phyloP scores from a whole-genome alignment of 2,329 filamentous ascomycete genomes.

The Fusarium sp. region DNA sequence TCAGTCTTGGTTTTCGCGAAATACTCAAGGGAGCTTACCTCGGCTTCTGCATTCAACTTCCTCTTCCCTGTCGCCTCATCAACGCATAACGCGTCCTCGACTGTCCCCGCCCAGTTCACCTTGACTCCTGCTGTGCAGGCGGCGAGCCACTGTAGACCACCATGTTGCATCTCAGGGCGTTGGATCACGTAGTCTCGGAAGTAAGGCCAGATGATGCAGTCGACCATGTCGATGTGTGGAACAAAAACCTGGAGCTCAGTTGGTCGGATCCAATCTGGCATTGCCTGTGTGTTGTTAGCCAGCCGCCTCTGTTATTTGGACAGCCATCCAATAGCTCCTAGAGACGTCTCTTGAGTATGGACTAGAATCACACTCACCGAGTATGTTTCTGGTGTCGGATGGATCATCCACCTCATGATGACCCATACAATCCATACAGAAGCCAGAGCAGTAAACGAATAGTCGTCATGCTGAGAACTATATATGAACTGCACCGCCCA shows the following conservation, averaged over 20 bases:
- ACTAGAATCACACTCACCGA: not conserved
- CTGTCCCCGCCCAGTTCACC: not conserved
- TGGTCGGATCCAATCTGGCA: slow-evolving; percentile 21
- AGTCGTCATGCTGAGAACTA: slow-evolving; percentile 6
- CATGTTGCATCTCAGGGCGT: slow-evolving; percentile 18
- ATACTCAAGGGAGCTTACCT: not conserved
- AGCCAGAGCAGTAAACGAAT: slow-evolving; percentile 21
- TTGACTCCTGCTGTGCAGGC: slow-evolving; percentile 8
- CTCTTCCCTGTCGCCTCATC: not conserved
- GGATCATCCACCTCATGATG: slow-evolving; percentile 21
- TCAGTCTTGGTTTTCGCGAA: not conserved
- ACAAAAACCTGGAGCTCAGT: slow-evolving; percentile 22
- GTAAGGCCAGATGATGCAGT: slow-evolving; percentile 20
- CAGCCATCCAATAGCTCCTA: not conserved
- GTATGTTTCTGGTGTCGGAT: slow-evolving; percentile 18
- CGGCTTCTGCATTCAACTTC: slow-evolving; percentile 9
- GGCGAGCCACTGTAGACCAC: slow-evolving; percentile 14
- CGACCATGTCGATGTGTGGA: slow-evolving; percentile 18
- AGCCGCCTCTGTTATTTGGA: not conserved
- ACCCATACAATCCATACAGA: slow-evolving; percentile 19
- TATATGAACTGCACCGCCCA: slow-evolving; percentile 34
- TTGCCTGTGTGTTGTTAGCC: not conserved
- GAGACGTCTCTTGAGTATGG: not conserved
- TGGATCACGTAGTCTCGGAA: slow-evolving; percentile 17
- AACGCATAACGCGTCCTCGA: slow-evolving; percentile 7